Conservation (phyloP, 164 flowering plant genomes). For the Euptelea pleiosperma region DNA sequence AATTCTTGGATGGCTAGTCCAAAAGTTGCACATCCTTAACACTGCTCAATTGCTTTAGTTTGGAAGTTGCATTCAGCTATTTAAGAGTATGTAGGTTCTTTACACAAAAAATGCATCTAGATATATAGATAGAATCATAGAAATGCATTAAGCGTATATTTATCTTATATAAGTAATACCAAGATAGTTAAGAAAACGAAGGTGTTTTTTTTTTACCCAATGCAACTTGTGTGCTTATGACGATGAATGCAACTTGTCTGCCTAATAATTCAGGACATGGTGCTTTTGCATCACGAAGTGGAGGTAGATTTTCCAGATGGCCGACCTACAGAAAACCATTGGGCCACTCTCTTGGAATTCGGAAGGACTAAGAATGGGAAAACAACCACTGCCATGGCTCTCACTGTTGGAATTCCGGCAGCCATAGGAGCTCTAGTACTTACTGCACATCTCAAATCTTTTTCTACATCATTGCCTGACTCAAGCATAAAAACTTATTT, state of each 20-base stretch:
- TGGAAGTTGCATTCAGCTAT: too few relatives aligned
- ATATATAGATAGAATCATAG: too few relatives aligned
- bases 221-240: constrained; percentile 6
- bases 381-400: constrained; percentile 79
- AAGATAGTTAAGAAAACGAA: too few relatives aligned
- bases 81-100: too few relatives aligned
- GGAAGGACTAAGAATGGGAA: constrained; percentile 60
- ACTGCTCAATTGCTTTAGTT: too few relatives aligned
- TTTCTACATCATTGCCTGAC: background rate
- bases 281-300: constrained; percentile 85
- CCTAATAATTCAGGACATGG: constrained; percentile 72
- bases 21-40: too few relatives aligned
- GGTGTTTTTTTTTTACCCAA: background rate
- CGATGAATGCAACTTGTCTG: constrained; percentile 1
- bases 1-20: too few relatives aligned
- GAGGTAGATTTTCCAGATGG: constrained; percentile 68
- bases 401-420: constrained; percentile 90
- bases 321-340: constrained; percentile 50
- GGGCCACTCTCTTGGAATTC: constrained; percentile 70
- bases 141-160: too few relatives aligned
- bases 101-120: too few relatives aligned
- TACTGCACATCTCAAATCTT: background rate
- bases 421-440: constrained; percentile 95
- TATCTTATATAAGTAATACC: too few relatives aligned
- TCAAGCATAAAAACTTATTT: background rate